These are phyloP conservation scores for Myxozyma geophila DNA, from an alignment of 805 yeast species.

Conservation along the genomic window DNA sequence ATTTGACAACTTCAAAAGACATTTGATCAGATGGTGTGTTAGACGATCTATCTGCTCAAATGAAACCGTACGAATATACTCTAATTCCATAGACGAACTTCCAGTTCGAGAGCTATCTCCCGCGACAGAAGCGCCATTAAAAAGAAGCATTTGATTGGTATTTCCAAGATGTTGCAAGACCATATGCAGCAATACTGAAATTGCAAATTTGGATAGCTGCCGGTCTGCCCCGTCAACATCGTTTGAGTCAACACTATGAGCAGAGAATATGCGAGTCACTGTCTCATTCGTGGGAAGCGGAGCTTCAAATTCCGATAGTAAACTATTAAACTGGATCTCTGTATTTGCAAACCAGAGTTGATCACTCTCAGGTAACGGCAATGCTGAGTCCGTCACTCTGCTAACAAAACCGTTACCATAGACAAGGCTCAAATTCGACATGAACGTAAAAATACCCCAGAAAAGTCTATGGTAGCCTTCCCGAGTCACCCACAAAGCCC, in stretches of 20 bases:
- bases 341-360: conserved; percentile 36
- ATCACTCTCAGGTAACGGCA: conserved; percentile 38
- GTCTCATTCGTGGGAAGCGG: conserved; percentile 11
- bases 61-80: conserved; percentile 13
- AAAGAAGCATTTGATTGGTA: conserved; percentile 2
- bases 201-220: conserved; percentile 17
- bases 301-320: not conserved
- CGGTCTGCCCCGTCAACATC: conserved; percentile 12
- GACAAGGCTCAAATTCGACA: conserved; percentile 18
- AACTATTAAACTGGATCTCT: conserved; percentile 13
- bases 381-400: conserved; percentile 30
- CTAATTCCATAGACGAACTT: not conserved
- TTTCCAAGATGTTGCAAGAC: conserved; percentile 8
- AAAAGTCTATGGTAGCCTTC: conserved; percentile 20
- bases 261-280: not conserved
- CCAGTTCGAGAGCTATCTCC: not conserved
- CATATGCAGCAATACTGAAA: conserved; percentile 12
- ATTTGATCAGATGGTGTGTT: conserved; percentile 9
- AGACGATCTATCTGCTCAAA: conserved; percentile 16
- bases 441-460: conserved; percentile 21
- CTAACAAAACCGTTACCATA: conserved; percentile 16
- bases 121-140: conserved; percentile 3
- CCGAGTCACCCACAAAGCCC: conserved; percentile 19
- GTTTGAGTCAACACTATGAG: conserved; percentile 2
- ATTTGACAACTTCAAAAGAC: conserved; percentile 13